Evolutionary conservation across 805 yeast genomes (phyloP).

Genomic region (Cyberlindnera nakhonratchasimensis): DNA sequence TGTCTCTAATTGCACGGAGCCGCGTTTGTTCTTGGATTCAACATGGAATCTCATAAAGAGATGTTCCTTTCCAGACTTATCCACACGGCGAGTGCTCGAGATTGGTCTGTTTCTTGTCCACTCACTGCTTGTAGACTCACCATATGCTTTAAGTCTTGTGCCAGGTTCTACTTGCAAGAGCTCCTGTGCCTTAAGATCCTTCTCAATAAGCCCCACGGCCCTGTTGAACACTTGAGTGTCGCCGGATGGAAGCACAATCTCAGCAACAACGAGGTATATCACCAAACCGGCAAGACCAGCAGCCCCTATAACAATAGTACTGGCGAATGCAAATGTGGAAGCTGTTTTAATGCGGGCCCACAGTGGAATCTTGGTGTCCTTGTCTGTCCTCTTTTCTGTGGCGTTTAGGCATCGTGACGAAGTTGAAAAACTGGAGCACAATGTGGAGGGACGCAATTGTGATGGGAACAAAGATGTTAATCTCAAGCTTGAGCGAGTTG

Average conservation of each 20-base stretch:
- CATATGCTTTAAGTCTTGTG: constrained; percentile 75
- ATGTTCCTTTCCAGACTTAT: constrained; percentile 76
- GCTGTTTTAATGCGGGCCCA: constrained; percentile 51
- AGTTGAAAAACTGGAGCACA: constrained; percentile 9
- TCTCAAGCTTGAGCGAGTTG: neutral
- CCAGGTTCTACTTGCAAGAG: constrained; percentile 46
- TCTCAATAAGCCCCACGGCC: constrained; percentile 73
- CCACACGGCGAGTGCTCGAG: constrained; percentile 60
- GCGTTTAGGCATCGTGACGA: constrained; percentile 5
- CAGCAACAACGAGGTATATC: constrained; percentile 72
- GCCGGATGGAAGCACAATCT: constrained; percentile 83
- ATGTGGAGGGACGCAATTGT: neutral
- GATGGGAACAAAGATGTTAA: neutral
- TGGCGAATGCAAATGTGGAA: constrained; percentile 58
- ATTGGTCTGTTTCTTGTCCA: constrained; percentile 91
- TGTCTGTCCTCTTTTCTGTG: constrained; percentile 5
- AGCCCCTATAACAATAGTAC: constrained; percentile 64
- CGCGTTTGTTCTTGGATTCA: constrained; percentile 62
- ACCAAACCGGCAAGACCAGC: constrained; percentile 64
- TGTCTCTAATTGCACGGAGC: constrained; percentile 77
- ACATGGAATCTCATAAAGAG: constrained; percentile 83
- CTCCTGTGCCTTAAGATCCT: constrained; percentile 56
- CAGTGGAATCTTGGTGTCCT: constrained; percentile 32
- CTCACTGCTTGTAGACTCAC: constrained; percentile 64
- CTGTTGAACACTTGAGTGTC: constrained; percentile 88